Evolutionary conservation across 441 rosid genomes (phyloP).

Genomic region (Raphanus hybrid): DNA sequence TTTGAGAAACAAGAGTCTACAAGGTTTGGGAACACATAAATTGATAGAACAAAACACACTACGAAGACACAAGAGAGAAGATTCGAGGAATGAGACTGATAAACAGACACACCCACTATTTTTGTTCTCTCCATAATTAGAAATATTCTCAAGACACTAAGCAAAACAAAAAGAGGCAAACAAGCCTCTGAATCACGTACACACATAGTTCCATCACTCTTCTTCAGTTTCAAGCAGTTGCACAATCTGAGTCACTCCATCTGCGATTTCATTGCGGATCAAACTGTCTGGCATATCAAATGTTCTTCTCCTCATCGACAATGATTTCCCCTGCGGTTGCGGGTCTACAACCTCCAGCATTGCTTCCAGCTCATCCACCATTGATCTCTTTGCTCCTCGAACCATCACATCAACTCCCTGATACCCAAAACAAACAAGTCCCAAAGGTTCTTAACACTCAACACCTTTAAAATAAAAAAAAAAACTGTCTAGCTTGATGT

Average conservation of each 20-base stretch:
- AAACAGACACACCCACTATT: conserved; percentile 19
- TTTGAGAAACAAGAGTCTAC: conserved; percentile 27
- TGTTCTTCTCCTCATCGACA: conserved; percentile 77
- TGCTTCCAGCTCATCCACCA: conserved; percentile 83
- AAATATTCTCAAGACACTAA: conserved; percentile 24
- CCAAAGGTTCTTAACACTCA: background rate
- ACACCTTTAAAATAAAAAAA: background rate
- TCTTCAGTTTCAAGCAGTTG: conserved; percentile 61
- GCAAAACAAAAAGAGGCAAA: conserved; percentile 28
- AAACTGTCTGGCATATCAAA: conserved; percentile 83
- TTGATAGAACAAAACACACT: conserved; percentile 26
- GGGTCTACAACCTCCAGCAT: conserved; percentile 93
- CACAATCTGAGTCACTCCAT: conserved; percentile 85
- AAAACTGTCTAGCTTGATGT: background rate
- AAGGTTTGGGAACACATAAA: conserved; percentile 20
- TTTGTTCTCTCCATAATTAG: conserved; percentile 14
- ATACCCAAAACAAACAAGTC: conserved; percentile 21
- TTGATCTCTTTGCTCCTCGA: conserved; percentile 74
- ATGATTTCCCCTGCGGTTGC: conserved; percentile 72
- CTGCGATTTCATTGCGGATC: conserved; percentile 72
- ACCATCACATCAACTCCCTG: conserved; percentile 91
- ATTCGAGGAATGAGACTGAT: conserved; percentile 7
- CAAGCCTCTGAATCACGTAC: conserved; percentile 17
- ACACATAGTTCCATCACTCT: conserved; percentile 31
- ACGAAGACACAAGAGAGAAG: conserved; percentile 19